Base-by-base conservation (phyloP, 2,329 filamentous ascomycete genomes). In the Stromatinia cepivora region DNA sequence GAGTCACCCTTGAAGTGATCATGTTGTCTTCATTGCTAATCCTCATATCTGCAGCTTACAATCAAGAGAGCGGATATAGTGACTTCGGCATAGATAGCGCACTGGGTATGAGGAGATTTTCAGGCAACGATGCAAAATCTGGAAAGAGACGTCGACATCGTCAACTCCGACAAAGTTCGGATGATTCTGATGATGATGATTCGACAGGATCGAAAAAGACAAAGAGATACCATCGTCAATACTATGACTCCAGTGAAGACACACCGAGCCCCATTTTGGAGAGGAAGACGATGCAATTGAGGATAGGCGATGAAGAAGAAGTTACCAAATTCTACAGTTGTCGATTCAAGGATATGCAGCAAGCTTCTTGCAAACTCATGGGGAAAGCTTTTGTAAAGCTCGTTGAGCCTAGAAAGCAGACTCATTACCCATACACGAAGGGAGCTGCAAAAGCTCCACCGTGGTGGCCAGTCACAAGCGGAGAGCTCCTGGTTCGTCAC, bases 341-440 rank as follows among this genome's bases (percentile, higher is more conserved):
- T 53, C 81, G 87, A 0, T 88, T 92, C 76, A 87, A 86, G 72
- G 85, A 86, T 70, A 86, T 90, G 73, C 90, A 93, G 75, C 91
- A 93, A 74, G 85, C 87, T 1, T 86, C 88, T 9, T 90, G 89
- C 80, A 93, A 93, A 78, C 81, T 88, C 36, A 88, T 93, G 66
- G 88, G 88, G 46, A 93, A 93, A 77, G 88, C 87, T 15, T 93
- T 90, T 87, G 88, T 93, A 70, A 92, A 92, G 76, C 84, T 87
- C 1, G 87, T 93, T 2, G 90, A 91, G 74, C 91, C 91, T 0
- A 92, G 91, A 79, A 93, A 93, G 78, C 90, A 92, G 78, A 89
- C 89, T 0, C 89, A 86, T 25, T 88, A 91, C 74, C 90, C 91
- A 0, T 93, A 93, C 75, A 90, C 88, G 1, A 83, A 84, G n/a